Percentiles rank a stretch among this genome's conserved stretches.
Evolutionary conservation across 768 basidiomycete genomes (phyloP).

Genomic region (Tulasnella calospora): DNA sequence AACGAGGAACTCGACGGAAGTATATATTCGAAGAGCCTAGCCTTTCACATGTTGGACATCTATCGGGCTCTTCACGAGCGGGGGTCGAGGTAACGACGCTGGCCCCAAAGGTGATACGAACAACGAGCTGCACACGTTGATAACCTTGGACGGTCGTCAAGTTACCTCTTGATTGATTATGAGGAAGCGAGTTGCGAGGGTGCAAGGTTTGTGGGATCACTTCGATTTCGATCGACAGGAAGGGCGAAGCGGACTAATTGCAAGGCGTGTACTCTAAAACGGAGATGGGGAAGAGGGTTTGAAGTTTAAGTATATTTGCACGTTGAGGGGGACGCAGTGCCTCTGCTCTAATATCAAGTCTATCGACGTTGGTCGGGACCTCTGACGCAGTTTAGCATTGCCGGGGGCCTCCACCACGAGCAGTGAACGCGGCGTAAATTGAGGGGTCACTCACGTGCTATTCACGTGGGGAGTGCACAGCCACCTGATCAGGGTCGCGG

Average conservation of each 20-base stretch:
- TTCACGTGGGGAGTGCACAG: not conserved
- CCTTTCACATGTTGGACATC: not conserved
- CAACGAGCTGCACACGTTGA: not conserved
- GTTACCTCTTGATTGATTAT: not conserved
- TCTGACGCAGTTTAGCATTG: not conserved
- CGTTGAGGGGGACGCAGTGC: not conserved
- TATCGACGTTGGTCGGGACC: not conserved
- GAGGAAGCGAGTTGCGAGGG: not conserved
- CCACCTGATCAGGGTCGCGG: not conserved
- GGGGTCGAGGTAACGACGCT: constrained; percentile 5
- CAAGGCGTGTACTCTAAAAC: not conserved
- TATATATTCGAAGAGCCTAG: not conserved
- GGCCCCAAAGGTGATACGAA: not conserved
- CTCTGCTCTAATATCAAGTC: not conserved
- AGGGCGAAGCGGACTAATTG: not conserved
- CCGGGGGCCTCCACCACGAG: not conserved
- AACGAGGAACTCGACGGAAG: not conserved
- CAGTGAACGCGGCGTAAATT: not conserved
- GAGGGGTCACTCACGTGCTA: not conserved
- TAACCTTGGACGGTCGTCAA: constrained; percentile 1
- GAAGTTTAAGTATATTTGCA: not conserved
- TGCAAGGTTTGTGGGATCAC: not conserved
- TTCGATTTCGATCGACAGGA: not conserved
- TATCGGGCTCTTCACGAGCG: not conserved
- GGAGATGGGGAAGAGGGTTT: not conserved